These are phyloP conservation scores for Chaetomiaceae sp. DNA, from an alignment of 2,329 filamentous ascomycete genomes.

Conservation along the genomic window DNA sequence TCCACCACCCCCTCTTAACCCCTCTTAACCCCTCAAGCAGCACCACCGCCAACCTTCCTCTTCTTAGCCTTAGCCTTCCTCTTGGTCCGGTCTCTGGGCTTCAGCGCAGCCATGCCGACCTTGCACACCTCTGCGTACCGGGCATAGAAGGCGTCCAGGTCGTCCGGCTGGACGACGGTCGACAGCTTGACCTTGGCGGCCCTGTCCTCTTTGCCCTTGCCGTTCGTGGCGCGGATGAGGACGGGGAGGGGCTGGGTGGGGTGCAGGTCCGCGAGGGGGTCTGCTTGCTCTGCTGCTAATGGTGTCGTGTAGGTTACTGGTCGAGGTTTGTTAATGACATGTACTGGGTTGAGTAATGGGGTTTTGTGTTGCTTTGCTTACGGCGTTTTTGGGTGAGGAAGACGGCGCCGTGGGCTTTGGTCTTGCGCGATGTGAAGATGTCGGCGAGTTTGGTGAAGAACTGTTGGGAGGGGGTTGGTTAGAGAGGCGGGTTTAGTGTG, in stretches of 20 bases:
- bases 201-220: conserved; percentile 57
- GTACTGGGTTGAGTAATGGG: too few species aligned
- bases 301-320: conserved; percentile 38
- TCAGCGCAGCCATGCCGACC: conserved; percentile 78
- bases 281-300: conserved; percentile 28
- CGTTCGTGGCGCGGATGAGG: conserved; percentile 79
- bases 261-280: conserved; percentile 56
- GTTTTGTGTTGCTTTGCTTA: conserved; percentile 38
- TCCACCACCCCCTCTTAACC: too few species aligned
- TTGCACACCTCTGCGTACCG: conserved; percentile 91
- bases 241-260: conserved; percentile 59
- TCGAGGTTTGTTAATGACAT: too few species aligned
- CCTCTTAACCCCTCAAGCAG: not conserved
- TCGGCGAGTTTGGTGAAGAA: conserved; percentile 67
- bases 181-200: conserved; percentile 67
- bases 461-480: conserved; percentile 36
- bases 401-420: conserved; percentile 67
- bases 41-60: conserved; percentile 38
- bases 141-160: conserved; percentile 74
- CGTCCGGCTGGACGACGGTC: conserved; percentile 72
- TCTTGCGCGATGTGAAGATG: conserved; percentile 63
- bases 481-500: not conserved
- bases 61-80: conserved; percentile 73
- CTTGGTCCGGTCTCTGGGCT: conserved; percentile 89
- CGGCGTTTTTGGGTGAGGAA: conserved; percentile 73